These are phyloP conservation scores for Pholiota adiposa DNA, from an alignment of 1,284 basidiomycete species.

Conservation along the genomic window DNA sequence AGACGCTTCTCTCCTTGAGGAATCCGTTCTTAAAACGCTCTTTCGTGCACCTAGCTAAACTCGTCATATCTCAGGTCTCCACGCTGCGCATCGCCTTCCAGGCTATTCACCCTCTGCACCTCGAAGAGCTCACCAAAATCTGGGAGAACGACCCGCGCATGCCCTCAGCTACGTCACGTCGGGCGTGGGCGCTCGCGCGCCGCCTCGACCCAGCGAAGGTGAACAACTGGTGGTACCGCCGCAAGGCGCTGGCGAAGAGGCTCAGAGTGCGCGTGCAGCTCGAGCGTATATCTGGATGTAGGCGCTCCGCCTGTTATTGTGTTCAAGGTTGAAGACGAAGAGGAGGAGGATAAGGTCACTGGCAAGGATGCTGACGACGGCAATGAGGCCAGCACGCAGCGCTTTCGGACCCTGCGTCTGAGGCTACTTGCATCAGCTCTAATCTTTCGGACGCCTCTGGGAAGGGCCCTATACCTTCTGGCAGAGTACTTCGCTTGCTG, in stretches of 20 bases:
- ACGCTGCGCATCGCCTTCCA: constrained; percentile 1
- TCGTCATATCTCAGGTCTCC: neutral
- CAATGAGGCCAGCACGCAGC: no score
- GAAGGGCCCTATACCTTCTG: neutral
- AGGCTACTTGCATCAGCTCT: neutral
- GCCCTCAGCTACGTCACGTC: neutral
- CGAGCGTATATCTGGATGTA: constrained; percentile 38
- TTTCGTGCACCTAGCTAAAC: neutral
- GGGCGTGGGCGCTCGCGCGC: constrained; percentile 11
- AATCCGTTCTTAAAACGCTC: neutral
- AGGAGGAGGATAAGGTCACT: neutral
- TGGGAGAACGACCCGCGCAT: neutral
- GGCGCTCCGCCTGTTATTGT: constrained; percentile 33
- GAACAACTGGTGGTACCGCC: constrained; percentile 38
- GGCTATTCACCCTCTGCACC: neutral
- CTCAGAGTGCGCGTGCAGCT: constrained; percentile 29
- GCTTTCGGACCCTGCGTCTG: neutral
- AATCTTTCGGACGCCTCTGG: neutral
- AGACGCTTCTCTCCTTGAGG: neutral
- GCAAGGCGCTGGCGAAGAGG: constrained; percentile 29
- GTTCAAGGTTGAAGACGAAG: constrained; percentile 2
- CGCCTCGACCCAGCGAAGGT: constrained; percentile 35
- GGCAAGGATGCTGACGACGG: neutral
- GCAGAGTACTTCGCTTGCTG: neutral
- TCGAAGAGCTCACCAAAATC: neutral